Evolutionary conservation across 2,329 filamentous ascomycete species (phyloP), one percentile per base, ranked within the genome.

Genomic region (Pseudonectria foliicola): DNA sequence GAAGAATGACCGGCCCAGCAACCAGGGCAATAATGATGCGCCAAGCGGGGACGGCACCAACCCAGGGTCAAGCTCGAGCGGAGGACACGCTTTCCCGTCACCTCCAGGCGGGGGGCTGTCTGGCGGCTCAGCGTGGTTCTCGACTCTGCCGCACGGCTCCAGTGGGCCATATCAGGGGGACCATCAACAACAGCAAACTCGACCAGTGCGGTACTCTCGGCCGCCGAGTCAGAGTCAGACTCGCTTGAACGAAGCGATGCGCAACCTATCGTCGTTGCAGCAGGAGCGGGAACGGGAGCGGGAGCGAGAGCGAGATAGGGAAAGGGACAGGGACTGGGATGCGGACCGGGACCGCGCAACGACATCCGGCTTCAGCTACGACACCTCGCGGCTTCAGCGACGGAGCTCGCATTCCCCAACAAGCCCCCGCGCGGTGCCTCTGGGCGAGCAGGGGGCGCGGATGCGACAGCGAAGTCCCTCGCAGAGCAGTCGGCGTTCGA

Each of bases 391-490:
- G 10, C 31, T 56, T 30, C 59, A 61, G 29, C 52, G 63, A 29
- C 60, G 62, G 18, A 62, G 47, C 35, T 66, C 63, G 7, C 49
- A 56, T 25, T 65, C 63, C 6, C 61, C 62, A 7, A 60, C 60
- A 3, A 62, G 57, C 35, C 56, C 59, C 31, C 49, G 59, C 31
- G 36, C 43, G 25, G 37, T 50, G 12, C 49, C 41, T 16, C 48
- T 51, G 13, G 52, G 49, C 23, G 53, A 59, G 13, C 50, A 55
- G 11, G 52, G 53, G 5, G 53, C 54, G 13, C 53, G 57, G 10
- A 56, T 59, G 46, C 52, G 62, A 28, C 56, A 66, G 40, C 54
- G 61, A 25, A 66, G 62, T 34, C 61, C 63, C 6, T 63, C 63
- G 0, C 48, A 61, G 31, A 56, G 51, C 38, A 61, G 52, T 28